Evolutionary conservation across 78 protist species (phyloP).

Genomic region (Dictyostelium purpureum): DNA sequence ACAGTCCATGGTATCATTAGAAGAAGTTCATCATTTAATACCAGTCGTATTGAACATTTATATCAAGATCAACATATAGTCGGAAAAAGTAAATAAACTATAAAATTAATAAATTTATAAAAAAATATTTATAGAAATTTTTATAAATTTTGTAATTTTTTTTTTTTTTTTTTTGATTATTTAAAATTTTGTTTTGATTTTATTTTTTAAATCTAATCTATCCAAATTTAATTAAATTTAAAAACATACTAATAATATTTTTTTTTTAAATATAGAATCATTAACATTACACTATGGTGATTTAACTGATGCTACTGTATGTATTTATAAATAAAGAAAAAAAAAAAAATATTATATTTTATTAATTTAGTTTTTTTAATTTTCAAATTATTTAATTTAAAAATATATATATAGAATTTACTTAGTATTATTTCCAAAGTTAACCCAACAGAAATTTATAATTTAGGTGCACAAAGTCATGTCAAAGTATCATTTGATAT

Average conservation of each 20-base stretch:
- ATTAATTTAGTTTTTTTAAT: not conserved
- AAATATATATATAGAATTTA: slow-evolving; percentile 50
- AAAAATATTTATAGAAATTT: not conserved
- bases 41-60: slow-evolving; percentile 92
- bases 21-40: slow-evolving; percentile 92
- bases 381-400: not conserved
- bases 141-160: too few relatives aligned
- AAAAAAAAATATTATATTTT: not conserved
- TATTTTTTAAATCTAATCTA: slow-evolving; percentile 15
- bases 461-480: slow-evolving; percentile 93
- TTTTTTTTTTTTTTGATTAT: not conserved
- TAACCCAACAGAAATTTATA: slow-evolving; percentile 91
- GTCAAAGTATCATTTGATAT: slow-evolving; percentile 93
- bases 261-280: not conserved
- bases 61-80: slow-evolving; percentile 10
- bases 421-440: slow-evolving; percentile 65
- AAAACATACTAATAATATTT: not conserved
- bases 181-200: not conserved
- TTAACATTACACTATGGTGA: slow-evolving; percentile 93
- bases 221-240: too few relatives aligned
- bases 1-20: slow-evolving; percentile 95
- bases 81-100: slow-evolving; percentile 4
- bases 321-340: not conserved
- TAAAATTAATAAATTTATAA: not conserved
- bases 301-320: slow-evolving; percentile 87